Evolutionary conservation across 176 grass and related monocot species (phyloP).

Genomic region (Tillandsia fasciculata): DNA sequence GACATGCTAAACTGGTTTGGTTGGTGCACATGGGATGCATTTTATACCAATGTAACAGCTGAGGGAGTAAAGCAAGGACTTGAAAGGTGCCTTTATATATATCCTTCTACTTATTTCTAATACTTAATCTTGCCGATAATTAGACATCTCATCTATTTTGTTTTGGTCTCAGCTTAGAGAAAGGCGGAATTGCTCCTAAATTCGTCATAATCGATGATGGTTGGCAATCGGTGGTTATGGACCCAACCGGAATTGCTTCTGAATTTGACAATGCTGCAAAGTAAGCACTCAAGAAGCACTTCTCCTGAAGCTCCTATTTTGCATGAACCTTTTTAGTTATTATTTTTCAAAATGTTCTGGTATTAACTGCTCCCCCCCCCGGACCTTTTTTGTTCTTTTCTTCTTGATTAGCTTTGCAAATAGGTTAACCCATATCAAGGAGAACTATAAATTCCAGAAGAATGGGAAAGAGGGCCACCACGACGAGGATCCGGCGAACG

Average conservation of each 20-base stretch:
- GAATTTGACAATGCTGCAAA: conserved; percentile 62
- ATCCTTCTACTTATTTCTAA: neutral
- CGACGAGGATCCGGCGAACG: conserved; percentile 57
- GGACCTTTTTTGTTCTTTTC: conserved; percentile 7
- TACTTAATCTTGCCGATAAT: conserved; percentile 1
- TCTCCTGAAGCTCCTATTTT: neutral
- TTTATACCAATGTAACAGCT: conserved; percentile 64
- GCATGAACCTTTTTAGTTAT: neutral
- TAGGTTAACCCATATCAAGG: conserved; percentile 77
- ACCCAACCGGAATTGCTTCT: conserved; percentile 34
- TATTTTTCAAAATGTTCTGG: neutral
- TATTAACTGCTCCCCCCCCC: too few species aligned
- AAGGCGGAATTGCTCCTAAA: conserved; percentile 55
- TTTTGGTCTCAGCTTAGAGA: conserved; percentile 32
- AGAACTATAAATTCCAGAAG: conserved; percentile 88
- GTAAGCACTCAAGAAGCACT: conserved; percentile 26
- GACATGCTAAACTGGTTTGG: conserved; percentile 87
- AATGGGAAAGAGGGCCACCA: conserved; percentile 43
- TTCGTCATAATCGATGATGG: conserved; percentile 85
- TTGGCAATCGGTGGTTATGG: conserved; percentile 71
- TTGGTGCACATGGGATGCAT: conserved; percentile 96
- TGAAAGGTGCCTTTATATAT: conserved; percentile 40
- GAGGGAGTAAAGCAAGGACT: conserved; percentile 60
- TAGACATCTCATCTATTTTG: neutral
- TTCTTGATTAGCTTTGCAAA: conserved; percentile 62